A percentile compares a stretch with the other conserved stretches of the same genome.
These are phyloP conservation scores for Saccharum officinarum DNA, from an alignment of 176 grass and related monocot species.

Conservation along the genomic window DNA sequence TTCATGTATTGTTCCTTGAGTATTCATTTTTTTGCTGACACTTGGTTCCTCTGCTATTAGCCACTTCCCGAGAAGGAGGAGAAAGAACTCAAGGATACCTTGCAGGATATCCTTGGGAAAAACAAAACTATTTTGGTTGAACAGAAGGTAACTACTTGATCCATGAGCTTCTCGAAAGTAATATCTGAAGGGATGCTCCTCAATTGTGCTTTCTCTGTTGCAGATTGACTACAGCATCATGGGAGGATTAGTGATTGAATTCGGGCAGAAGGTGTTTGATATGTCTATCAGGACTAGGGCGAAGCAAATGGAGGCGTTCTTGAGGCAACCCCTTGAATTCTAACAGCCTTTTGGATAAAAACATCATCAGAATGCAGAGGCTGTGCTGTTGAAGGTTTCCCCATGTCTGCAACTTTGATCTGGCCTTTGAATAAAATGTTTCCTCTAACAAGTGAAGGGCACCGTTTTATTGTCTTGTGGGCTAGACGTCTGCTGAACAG, in stretches of 20 bases:
- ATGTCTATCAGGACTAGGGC: slow-evolving; percentile 95
- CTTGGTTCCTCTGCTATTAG: slow-evolving; percentile 37
- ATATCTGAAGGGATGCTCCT: slow-evolving; percentile 3
- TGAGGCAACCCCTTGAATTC: slow-evolving; percentile 79
- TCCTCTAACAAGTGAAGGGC: slow-evolving; percentile 30
- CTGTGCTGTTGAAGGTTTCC: slow-evolving; percentile 25
- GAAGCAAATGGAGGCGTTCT: slow-evolving; percentile 88
- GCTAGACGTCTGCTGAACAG: slow-evolving; percentile 29
- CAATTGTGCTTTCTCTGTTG: neutral
- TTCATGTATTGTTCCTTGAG: neutral
- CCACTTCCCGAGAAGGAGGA: slow-evolving; percentile 84
- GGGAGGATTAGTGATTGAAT: slow-evolving; percentile 89
- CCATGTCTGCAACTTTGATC: slow-evolving; percentile 42
- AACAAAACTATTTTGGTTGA: slow-evolving; percentile 75
- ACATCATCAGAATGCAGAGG: slow-evolving; percentile 18
- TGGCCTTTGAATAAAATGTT: slow-evolving; percentile 59
- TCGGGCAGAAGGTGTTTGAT: slow-evolving; percentile 76
- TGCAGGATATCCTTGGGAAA: slow-evolving; percentile 80
- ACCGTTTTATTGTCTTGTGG: slow-evolving; percentile 38
- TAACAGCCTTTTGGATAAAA: slow-evolving; percentile 41
- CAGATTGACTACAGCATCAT: slow-evolving; percentile 90
- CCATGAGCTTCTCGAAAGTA: neutral
- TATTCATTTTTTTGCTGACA: slow-evolving; percentile 10
- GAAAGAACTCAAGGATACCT: slow-evolving; percentile 74
- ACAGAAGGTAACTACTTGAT: slow-evolving; percentile 75